Conservation (phyloP, 148 eudicot genomes). For the Chenopodium suecicum region DNA sequence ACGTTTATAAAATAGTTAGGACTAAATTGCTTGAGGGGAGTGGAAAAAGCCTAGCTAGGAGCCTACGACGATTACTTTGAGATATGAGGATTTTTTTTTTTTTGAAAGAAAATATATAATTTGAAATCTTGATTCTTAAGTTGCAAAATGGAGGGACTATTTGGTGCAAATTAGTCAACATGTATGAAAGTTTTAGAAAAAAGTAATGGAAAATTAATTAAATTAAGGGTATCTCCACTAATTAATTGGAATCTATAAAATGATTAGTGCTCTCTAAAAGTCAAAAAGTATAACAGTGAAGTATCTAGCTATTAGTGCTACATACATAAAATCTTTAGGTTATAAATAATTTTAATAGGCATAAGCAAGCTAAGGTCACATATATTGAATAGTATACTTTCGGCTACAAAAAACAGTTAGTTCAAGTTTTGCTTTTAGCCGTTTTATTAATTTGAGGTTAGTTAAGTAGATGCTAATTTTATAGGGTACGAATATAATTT, state of each 20-base stretch:
- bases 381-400: neutral
- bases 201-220: neutral
- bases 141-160: too few relatives aligned
- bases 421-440: neutral
- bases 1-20: too few relatives aligned
- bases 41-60: neutral
- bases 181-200: neutral
- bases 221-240: neutral
- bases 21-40: too few relatives aligned
- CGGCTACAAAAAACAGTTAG: neutral
- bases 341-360: neutral
- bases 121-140: too few relatives aligned
- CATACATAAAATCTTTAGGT: neutral
- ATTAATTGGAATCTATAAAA: neutral
- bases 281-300: conserved; percentile 1
- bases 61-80: neutral
- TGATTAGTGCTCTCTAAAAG: conserved; percentile 10
- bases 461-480: neutral
- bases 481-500: too few relatives aligned
- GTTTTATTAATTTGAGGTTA: neutral
- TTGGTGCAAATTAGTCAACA: neutral
- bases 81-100: too few relatives aligned
- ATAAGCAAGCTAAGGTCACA: neutral
- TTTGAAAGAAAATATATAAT: too few relatives aligned
- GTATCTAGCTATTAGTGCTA: neutral